Conservation (phyloP, 129 eudicot species). For the Heracleum sosnowskyi region DNA sequence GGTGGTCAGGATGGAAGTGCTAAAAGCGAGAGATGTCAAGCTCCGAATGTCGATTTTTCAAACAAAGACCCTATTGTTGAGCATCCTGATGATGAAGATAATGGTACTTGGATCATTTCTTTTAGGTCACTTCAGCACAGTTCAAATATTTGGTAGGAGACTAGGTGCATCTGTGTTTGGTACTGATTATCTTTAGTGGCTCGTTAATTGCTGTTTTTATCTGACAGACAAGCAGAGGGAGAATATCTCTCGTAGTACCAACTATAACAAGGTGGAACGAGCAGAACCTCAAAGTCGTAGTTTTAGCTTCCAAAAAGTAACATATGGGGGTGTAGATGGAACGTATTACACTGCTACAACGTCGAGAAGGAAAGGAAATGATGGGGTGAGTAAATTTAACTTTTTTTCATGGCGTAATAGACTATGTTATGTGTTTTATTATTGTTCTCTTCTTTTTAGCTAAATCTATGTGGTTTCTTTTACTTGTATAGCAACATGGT, state of each 20-base stretch:
- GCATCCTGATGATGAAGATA: slow-evolving; percentile 72
- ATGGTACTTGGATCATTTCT: slow-evolving; percentile 14
- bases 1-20: slow-evolving; percentile 17
- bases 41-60: slow-evolving; percentile 3
- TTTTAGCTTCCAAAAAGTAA: slow-evolving; percentile 53
- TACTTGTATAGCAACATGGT: neutral
- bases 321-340: slow-evolving; percentile 89
- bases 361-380: slow-evolving; percentile 45
- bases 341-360: slow-evolving; percentile 64
- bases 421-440: neutral
- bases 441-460: neutral
- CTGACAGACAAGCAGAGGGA: slow-evolving; percentile 36
- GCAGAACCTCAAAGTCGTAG: slow-evolving; percentile 27
- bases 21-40: slow-evolving; percentile 15
- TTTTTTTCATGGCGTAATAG: neutral
- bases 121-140: slow-evolving; percentile 2
- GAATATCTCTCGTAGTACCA: slow-evolving; percentile 9
- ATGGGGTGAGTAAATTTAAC: slow-evolving; percentile 50
- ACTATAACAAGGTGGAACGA: slow-evolving; percentile 22
- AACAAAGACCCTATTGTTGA: slow-evolving; percentile 54
- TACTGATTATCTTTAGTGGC: neutral
- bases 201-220: slow-evolving; percentile 3
- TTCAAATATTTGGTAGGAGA: neutral
- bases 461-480: neutral
- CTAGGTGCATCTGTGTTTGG: neutral